Base-by-base conservation (phyloP, 257 asterid species). In the Hygrophila difformis region DNA sequence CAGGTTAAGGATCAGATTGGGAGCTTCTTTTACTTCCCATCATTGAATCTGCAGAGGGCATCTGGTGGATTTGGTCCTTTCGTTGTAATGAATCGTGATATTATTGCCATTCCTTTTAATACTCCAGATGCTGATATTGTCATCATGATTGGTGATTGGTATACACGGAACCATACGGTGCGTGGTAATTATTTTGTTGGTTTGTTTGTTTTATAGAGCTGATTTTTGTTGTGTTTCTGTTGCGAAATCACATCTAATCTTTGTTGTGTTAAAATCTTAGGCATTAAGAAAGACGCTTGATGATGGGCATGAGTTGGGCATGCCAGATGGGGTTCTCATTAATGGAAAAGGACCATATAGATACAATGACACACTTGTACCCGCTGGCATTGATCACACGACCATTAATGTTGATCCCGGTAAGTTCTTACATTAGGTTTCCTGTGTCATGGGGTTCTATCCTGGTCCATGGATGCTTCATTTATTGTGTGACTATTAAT, bases 1-100 rank as follows among this genome's bases (percentile, higher is more conserved):
- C 99, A 91, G 63, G 99, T 63, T 55, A 91, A 91, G 85, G 99
- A 91, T 59, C 99, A 91, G 60, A 85, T 91, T 29, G 99, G 99
- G 15, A 82, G 97, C 64, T 86, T 82, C 68, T 86, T 78, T 66
- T 91, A 91, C 70, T 81, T 34, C 48, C 99, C 99, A 18, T 78
- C 99, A 14, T 63, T 83, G 44, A 65, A 71, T 64, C 54, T 91
- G 86, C 99, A 86, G 74, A 81, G 95, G 61, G 88, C 99, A 23
- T 68, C 89, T 1, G 99, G 99, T 54, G 99, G 99, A 17, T 82
- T 74, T 39, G 99, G 99, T 48, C 40, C 96, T 38, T 57, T 91
- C 39, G 40, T 91, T 34, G 35, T 86, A 53, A 83, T 68, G 11
- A 86, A 86, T 34, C 86, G 96, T 1, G 14, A 67, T 8, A 62